phyloP scores from a whole-genome alignment of 2,329 filamentous ascomycete species.

The Botrytis fabae region DNA sequence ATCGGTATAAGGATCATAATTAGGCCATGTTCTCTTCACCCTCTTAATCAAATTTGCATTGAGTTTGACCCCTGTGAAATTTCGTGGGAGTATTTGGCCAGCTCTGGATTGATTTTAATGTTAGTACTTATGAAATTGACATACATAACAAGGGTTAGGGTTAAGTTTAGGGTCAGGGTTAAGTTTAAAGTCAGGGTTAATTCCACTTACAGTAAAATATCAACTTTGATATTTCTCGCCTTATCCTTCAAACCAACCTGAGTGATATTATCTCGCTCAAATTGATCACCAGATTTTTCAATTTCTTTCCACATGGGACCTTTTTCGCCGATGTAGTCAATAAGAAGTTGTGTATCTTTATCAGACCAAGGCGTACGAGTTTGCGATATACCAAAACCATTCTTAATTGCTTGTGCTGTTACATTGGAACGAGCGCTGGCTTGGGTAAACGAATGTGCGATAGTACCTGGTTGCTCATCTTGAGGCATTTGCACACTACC shows the following conservation, averaged over 20 bases:
- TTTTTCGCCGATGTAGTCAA: constrained; percentile 49
- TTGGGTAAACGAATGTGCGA: background rate
- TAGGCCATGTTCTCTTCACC: background rate
- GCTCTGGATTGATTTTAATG: background rate
- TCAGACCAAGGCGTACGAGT: constrained; percentile 41
- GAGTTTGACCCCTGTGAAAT: background rate
- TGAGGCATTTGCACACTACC: background rate
- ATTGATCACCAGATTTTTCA: constrained; percentile 40
- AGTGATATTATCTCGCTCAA: constrained; percentile 36
- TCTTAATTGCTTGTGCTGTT: background rate
- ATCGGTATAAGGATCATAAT: background rate
- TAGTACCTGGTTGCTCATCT: background rate
- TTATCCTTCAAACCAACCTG: constrained; percentile 57
- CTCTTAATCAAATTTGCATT: background rate
- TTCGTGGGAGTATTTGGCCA: background rate
- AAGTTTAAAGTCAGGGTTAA: constrained; percentile 9
- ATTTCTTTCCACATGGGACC: constrained; percentile 52
- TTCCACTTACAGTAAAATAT: constrained; percentile 45
- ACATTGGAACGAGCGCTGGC: background rate
- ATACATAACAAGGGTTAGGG: background rate
- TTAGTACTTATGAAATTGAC: background rate
- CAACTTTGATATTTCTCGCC: constrained; percentile 54
- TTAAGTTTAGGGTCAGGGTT: constrained; percentile 8
- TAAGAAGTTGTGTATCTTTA: constrained; percentile 47
- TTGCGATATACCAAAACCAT: constrained; percentile 13